phyloP scores from a whole-genome alignment of 805 yeast genomes.

The Blastobotrys attinorum region DNA sequence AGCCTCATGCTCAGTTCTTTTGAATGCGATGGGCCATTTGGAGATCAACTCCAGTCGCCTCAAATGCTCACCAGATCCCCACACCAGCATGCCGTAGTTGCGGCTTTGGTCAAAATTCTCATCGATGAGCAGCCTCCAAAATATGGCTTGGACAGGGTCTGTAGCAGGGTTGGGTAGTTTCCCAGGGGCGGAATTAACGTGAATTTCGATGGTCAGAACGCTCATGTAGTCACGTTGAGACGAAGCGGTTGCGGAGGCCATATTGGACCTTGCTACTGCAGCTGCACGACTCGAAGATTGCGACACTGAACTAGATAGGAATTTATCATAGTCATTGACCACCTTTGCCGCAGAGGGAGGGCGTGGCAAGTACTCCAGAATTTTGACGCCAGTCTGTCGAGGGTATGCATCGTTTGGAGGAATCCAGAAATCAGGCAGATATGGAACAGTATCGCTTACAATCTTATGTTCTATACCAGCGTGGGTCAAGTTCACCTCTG shows the following conservation, averaged over 20 bases:
- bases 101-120: conserved; percentile 22
- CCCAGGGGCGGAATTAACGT: conserved; percentile 43
- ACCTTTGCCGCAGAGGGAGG: too few relatives aligned
- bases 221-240: too few relatives aligned
- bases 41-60: background rate
- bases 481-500: conserved; percentile 46
- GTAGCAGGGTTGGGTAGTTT: conserved; percentile 55
- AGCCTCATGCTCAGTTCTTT: conserved; percentile 47
- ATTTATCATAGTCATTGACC: too few relatives aligned
- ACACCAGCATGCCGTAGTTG: conserved; percentile 14
- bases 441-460: background rate
- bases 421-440: background rate
- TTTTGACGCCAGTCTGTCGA: background rate
- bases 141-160: conserved; percentile 53
- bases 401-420: background rate
- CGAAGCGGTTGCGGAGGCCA: too few relatives aligned
- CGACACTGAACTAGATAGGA: too few relatives aligned
- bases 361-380: background rate
- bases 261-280: background rate
- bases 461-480: conserved; percentile 50
- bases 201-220: conserved; percentile 60
- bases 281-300: background rate
- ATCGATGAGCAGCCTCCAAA: conserved; percentile 54
- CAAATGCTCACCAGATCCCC: conserved; percentile 21
- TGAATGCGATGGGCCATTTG: background rate